A percentile compares a stretch with the other conserved stretches of the same genome.
phyloP scores from a whole-genome alignment of 2,329 filamentous ascomycete genomes.

The Colletotrichum tropicale region DNA sequence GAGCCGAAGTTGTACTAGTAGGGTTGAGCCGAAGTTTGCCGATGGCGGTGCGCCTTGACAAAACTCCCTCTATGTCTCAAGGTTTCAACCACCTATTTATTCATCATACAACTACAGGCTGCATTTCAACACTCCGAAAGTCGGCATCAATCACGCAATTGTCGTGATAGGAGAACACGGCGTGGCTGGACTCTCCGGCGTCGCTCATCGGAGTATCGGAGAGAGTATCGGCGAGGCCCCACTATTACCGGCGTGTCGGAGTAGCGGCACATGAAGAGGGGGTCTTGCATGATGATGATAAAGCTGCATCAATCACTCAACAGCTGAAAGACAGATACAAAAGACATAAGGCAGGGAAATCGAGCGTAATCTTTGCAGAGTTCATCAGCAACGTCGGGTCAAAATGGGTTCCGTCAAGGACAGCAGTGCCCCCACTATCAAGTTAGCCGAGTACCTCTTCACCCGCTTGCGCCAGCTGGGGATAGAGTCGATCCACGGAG shows the following conservation, averaged over 20 bases:
- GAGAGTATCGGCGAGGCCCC: not conserved
- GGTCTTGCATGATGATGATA: not conserved
- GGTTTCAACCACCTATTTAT: not conserved
- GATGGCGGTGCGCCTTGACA: not conserved
- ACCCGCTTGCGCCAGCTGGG: slow-evolving; percentile 62
- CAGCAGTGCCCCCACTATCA: slow-evolving; percentile 21
- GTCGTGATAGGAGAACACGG: not conserved
- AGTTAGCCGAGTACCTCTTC: slow-evolving; percentile 67
- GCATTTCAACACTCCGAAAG: not conserved
- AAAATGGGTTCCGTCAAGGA: not conserved
- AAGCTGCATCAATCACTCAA: not conserved
- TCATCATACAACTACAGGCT: not conserved
- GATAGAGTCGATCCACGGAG: slow-evolving; percentile 58
- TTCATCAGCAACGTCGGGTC: not conserved
- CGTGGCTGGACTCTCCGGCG: not conserved
- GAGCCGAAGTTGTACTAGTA: not conserved
- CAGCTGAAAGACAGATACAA: no score
- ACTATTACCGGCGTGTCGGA: not conserved
- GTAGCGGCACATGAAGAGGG: not conserved
- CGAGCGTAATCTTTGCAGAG: not conserved
- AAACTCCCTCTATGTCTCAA: not conserved
- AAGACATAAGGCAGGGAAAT: no score
- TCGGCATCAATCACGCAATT: not conserved
- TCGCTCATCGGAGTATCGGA: not conserved
- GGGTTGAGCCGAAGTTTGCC: not conserved